Evolutionary conservation across 495 filamentous ascomycete species (phyloP), one percentile per base, ranked within the genome.

Genomic region (Aspergillus nanangensis): DNA sequence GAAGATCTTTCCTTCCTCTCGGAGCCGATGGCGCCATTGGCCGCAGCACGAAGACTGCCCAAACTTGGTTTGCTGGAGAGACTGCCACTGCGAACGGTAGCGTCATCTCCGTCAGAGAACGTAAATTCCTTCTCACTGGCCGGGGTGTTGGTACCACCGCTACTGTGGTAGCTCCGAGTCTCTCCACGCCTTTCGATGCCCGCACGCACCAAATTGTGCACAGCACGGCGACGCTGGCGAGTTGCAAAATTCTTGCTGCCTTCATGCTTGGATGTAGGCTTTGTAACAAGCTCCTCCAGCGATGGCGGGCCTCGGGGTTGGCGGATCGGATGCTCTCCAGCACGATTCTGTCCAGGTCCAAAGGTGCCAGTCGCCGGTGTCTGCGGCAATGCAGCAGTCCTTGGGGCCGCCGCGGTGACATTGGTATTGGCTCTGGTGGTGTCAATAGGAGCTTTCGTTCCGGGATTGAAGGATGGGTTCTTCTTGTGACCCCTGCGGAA

Each of bases 181-280:
- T 78, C 77, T 29, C 72, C 77, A 52, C 91, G 88, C 44, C 93
- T 86, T 62, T 93, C 89, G 48, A 90, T 79, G 14, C 92, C 90
- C 45, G 91, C 91, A 52, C 88, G 87, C 39, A 96, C 87, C 38
- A 98, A 76, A 56, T 88, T 95, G 70, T 86, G 84, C 35, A 98
- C 82, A 13, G 94, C 94, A 55, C 85, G 87, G 50, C 92, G 90
- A 38, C 93, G 90, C 57, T 93, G 90, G 51, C 92, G 92, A 24
- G 89, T 84, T 15, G 88, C 84, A 66, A 99, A 99, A 70, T 99
- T 99, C 78, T 96, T 95, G 81, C 92, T 96, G 27, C 94, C 93
- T 57, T 96, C 92, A 51, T 93, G 83, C 68, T 90, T 95, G 36
- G 88, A 83, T 4, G 93, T 99, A 5, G 93, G 93, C 66, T 90